These are phyloP conservation scores for Ilex aquifolium DNA, from an alignment of 257 asterid species.

Conservation along the genomic window DNA sequence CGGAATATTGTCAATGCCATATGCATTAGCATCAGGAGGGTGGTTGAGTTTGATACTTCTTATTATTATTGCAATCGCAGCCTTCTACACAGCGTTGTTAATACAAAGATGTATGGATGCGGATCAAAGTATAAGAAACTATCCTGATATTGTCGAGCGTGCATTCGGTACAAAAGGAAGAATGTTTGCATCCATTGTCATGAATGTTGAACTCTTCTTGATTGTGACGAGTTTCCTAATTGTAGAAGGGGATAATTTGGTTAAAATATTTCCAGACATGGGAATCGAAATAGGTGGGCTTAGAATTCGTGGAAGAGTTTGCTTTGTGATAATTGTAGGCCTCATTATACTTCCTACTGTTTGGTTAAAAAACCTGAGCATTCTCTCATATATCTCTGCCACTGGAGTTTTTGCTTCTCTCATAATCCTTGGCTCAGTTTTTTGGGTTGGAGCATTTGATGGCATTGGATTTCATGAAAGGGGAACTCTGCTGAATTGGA, in stretches of 20 bases:
- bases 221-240: constrained; percentile 88
- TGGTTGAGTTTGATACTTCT: constrained; percentile 69
- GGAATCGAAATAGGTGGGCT: not conserved
- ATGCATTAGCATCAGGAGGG: constrained; percentile 78
- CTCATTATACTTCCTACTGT: constrained; percentile 62
- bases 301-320: constrained; percentile 38
- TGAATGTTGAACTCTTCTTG: constrained; percentile 67
- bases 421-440: too few species aligned
- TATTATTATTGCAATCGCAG: constrained; percentile 49
- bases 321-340: constrained; percentile 50
- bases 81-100: constrained; percentile 59
- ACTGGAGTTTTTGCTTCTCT: too few species aligned
- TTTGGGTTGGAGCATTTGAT: too few species aligned
- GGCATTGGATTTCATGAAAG: too few species aligned
- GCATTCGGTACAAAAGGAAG: constrained; percentile 70
- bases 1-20: constrained; percentile 77
- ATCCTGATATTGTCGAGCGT: constrained; percentile 69
- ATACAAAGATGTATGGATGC: constrained; percentile 76
- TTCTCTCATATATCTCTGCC: constrained; percentile 21
- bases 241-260: constrained; percentile 70
- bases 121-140: constrained; percentile 52
- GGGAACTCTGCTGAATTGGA: too few species aligned
- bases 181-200: constrained; percentile 44
- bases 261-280: constrained; percentile 38
- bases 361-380: constrained; percentile 58